Evolutionary conservation across 768 basidiomycete species (phyloP).

Genomic region (Leucocoprinus sp.): DNA sequence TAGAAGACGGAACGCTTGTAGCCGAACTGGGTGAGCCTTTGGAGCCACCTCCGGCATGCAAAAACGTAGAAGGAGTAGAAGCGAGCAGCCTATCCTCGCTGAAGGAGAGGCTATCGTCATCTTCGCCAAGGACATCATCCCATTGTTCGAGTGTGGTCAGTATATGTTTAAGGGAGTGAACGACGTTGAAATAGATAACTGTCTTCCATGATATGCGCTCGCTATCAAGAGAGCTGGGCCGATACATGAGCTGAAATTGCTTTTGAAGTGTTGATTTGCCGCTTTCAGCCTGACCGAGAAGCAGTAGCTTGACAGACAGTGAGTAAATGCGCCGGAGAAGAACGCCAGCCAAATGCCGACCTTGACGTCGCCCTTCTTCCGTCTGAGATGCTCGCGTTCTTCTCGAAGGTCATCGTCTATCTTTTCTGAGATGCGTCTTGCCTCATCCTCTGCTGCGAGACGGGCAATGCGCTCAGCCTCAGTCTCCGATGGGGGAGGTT

Average conservation of each 20-base stretch:
- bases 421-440: constrained; percentile 66
- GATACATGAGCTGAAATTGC: constrained; percentile 78
- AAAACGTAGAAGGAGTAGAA: constrained; percentile 31
- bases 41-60: constrained; percentile 19
- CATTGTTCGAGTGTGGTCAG: constrained; percentile 52
- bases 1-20: constrained; percentile 20
- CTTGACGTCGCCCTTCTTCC: constrained; percentile 68
- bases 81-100: constrained; percentile 19
- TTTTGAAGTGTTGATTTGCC: constrained; percentile 74
- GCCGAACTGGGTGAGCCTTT: constrained; percentile 22
- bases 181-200: constrained; percentile 70
- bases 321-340: constrained; percentile 28
- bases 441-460: constrained; percentile 61
- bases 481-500: constrained; percentile 59
- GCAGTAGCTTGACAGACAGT: constrained; percentile 42
- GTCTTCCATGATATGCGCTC: constrained; percentile 69
- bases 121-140: constrained; percentile 52
- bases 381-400: constrained; percentile 59
- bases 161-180: constrained; percentile 63
- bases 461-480: constrained; percentile 54
- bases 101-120: constrained; percentile 24
- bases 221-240: constrained; percentile 57
- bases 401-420: constrained; percentile 74
- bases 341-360: constrained; percentile 21
- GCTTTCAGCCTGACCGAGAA: constrained; percentile 73